phyloP scores from a whole-genome alignment of 1,284 basidiomycete genomes.

The Heterobasidion annosum region DNA sequence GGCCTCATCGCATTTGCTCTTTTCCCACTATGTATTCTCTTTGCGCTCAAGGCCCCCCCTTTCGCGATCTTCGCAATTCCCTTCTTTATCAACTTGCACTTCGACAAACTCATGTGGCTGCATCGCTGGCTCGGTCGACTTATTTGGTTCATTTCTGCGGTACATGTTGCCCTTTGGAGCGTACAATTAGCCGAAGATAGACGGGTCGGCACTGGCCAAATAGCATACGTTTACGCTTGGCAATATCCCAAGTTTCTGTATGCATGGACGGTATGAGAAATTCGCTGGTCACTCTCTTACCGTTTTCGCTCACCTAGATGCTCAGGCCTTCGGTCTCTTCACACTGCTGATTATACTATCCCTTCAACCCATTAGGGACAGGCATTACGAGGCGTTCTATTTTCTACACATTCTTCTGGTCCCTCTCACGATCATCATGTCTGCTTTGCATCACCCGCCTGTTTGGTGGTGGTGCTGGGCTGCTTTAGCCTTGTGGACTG shows the following conservation, averaged over 20 bases:
- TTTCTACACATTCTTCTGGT: slow-evolving; percentile 60
- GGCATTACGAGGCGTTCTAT: slow-evolving; percentile 75
- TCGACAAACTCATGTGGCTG: slow-evolving; percentile 70
- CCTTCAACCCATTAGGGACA: slow-evolving; percentile 52
- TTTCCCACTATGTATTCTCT: slow-evolving; percentile 67
- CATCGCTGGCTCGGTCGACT: slow-evolving; percentile 71
- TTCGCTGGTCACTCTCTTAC: slow-evolving; percentile 18
- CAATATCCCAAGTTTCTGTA: slow-evolving; percentile 65
- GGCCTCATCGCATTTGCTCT: slow-evolving; percentile 77
- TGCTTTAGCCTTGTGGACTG: slow-evolving; percentile 57
- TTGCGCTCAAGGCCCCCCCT: slow-evolving; percentile 77
- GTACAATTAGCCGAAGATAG: slow-evolving; percentile 57
- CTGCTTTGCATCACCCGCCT: slow-evolving; percentile 64
- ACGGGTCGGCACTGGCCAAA: slow-evolving; percentile 35
- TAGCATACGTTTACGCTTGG: slow-evolving; percentile 59
- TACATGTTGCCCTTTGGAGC: slow-evolving; percentile 73
- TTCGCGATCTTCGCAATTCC: slow-evolving; percentile 74
- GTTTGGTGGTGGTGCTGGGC: slow-evolving; percentile 65
- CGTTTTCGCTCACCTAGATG: background rate
- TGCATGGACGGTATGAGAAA: slow-evolving; percentile 49
- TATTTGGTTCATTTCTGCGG: slow-evolving; percentile 60
- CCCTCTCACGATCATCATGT: slow-evolving; percentile 50
- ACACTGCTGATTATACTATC: slow-evolving; percentile 62
- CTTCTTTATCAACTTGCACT: slow-evolving; percentile 59
- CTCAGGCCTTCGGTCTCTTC: slow-evolving; percentile 61